Percentiles rank a stretch among this genome's conserved stretches.
These are phyloP conservation scores for Talaromyces islandicus DNA, from an alignment of 2,329 filamentous ascomycete species.

Conservation along the genomic window DNA sequence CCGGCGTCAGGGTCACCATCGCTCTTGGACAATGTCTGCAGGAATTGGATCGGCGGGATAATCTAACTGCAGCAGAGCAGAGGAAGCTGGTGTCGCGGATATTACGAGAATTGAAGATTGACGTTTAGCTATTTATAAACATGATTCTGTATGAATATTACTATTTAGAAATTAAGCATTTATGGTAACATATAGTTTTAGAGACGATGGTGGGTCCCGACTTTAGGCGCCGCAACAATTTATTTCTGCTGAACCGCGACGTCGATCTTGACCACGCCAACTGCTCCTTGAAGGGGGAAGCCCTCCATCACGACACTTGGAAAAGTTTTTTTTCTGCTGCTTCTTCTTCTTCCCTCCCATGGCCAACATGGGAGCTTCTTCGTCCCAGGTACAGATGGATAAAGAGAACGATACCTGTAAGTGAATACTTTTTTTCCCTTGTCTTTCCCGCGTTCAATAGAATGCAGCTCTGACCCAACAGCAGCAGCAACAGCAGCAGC, in stretches of 20 bases:
- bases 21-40: constrained; percentile 72
- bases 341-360: background rate
- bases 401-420: background rate
- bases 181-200: too few relatives aligned
- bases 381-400: background rate
- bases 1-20: constrained; percentile 59
- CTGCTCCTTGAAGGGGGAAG: background rate
- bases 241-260: background rate
- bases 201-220: background rate
- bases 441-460: background rate
- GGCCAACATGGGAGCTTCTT: background rate
- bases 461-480: background rate
- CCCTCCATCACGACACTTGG: background rate
- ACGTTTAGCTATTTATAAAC: constrained; percentile 15
- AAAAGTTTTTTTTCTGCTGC: too few relatives aligned
- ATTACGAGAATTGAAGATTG: constrained; percentile 36
- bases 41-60: constrained; percentile 63
- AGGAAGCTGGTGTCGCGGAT: constrained; percentile 40
- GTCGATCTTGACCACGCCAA: too few relatives aligned
- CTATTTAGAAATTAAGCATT: too few relatives aligned
- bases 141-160: too few relatives aligned
- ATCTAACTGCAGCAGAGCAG: constrained; percentile 37
- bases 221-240: background rate
- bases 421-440: background rate
- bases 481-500: background rate